Conservation (phyloP, 75 land plant genomes). For the Picea glauca region DNA sequence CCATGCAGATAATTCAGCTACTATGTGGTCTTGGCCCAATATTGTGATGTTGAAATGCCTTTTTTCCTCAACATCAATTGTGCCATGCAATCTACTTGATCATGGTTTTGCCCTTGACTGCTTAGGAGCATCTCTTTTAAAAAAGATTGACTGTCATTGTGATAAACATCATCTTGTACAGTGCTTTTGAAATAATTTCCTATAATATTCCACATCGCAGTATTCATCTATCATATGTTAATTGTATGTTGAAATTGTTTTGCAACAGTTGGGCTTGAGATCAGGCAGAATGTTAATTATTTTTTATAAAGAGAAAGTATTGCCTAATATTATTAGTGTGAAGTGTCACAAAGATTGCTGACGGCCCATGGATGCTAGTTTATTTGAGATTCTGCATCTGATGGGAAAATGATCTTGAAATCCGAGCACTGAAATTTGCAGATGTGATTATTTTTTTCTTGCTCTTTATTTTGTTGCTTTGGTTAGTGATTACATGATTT, state of each 20-base stretch:
- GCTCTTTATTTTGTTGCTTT: background rate
- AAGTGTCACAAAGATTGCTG: background rate
- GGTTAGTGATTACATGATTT: background rate
- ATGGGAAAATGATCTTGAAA: background rate
- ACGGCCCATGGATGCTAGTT: background rate
- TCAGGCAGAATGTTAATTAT: background rate
- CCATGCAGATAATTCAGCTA: background rate
- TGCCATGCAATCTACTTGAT: background rate
- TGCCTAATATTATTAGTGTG: background rate
- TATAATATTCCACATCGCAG: background rate
- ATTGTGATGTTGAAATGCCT: slow-evolving; percentile 5
- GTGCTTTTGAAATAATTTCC: slow-evolving; percentile 6
- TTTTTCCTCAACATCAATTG: background rate
- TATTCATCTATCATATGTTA: background rate
- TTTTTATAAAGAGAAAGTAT: slow-evolving; percentile 4
- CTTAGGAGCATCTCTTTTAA: background rate
- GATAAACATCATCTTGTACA: background rate
- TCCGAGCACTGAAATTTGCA: background rate
- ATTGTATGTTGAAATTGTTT: slow-evolving; percentile 9
- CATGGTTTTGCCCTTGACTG: background rate
- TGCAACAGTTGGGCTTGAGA: slow-evolving; percentile 3
- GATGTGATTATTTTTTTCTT: background rate
- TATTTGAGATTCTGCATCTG: background rate
- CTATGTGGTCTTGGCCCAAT: background rate
- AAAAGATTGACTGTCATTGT: background rate